Conservation (phyloP, 768 basidiomycete species). For the Omphalotus guepiniiformis region DNA sequence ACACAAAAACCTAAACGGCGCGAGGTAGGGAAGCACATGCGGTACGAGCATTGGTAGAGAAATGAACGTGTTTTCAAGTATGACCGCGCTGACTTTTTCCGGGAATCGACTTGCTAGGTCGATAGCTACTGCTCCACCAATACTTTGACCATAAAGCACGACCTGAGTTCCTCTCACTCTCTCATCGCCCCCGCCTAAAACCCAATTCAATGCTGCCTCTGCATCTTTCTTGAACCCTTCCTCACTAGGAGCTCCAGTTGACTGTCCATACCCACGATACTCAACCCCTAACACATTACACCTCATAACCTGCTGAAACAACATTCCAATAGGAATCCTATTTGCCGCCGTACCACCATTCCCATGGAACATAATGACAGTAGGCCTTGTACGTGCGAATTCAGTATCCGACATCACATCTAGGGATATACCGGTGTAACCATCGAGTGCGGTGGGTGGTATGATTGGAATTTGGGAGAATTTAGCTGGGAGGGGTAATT, state of each 20-base stretch:
- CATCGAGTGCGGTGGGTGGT: constrained; percentile 1
- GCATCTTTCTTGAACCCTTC: constrained; percentile 82
- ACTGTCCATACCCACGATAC: constrained; percentile 90
- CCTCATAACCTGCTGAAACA: constrained; percentile 71
- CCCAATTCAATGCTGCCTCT: constrained; percentile 74
- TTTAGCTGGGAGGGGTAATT: constrained; percentile 3
- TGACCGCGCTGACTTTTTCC: constrained; percentile 53
- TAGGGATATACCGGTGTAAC: neutral
- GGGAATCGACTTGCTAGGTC: constrained; percentile 82
- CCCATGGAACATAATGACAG: constrained; percentile 92
- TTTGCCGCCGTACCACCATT: constrained; percentile 88
- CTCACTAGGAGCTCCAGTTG: constrained; percentile 85
- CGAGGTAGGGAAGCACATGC: constrained; percentile 66
- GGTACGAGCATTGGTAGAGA: constrained; percentile 80
- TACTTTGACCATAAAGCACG: constrained; percentile 81
- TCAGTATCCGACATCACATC: neutral
- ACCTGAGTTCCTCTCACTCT: constrained; percentile 62
- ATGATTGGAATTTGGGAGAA: neutral
- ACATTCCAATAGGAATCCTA: constrained; percentile 74
- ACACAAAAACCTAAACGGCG: constrained; percentile 73
- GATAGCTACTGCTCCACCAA: constrained; percentile 91
- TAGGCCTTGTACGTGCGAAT: constrained; percentile 56
- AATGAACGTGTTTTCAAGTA: constrained; percentile 93
- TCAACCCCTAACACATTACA: constrained; percentile 95
- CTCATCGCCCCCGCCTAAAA: constrained; percentile 60